These are phyloP conservation scores for Zoysia pacifica DNA, from an alignment of 176 grass and related monocot genomes.

Conservation along the genomic window DNA sequence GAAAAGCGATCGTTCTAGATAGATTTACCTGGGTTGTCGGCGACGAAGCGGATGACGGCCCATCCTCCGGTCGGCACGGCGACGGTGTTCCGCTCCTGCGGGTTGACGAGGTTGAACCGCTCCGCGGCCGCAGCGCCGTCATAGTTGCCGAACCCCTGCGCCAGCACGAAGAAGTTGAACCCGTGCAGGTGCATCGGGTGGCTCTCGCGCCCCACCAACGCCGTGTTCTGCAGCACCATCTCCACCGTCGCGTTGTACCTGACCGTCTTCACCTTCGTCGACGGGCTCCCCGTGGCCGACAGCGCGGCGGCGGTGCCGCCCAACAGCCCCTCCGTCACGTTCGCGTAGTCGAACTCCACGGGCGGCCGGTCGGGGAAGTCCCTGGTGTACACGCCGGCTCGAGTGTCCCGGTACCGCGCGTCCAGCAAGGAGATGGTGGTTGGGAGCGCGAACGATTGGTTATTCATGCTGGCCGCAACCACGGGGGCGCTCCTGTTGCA, in stretches of 20 bases:
- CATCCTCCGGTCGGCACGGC: constrained; percentile 61
- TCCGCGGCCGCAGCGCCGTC: background rate
- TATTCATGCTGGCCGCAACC: constrained; percentile 65
- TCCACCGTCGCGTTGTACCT: constrained; percentile 63
- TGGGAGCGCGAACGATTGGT: constrained; percentile 60
- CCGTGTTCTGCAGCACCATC: constrained; percentile 78
- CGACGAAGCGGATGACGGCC: constrained; percentile 63
- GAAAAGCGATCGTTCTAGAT: too few species aligned
- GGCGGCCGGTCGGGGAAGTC: constrained; percentile 69
- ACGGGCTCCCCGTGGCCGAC: constrained; percentile 27
- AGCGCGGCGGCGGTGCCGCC: constrained; percentile 23
- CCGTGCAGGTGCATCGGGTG: constrained; percentile 83
- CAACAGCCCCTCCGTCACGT: background rate
- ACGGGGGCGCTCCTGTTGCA: constrained; percentile 27
- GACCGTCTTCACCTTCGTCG: constrained; percentile 56
- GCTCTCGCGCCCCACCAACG: constrained; percentile 56
- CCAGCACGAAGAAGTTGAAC: constrained; percentile 67
- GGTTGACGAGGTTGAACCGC: constrained; percentile 52
- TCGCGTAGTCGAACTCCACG: constrained; percentile 57
- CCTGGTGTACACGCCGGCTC: constrained; percentile 41
- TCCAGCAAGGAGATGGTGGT: constrained; percentile 44
- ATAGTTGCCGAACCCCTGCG: constrained; percentile 76
- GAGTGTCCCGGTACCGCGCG: constrained; percentile 24
- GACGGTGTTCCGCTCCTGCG: constrained; percentile 69
- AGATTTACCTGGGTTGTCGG: constrained; percentile 40